Percentiles rank a stretch among this genome's conserved stretches.
Evolutionary conservation across 1,284 basidiomycete genomes (phyloP).

Genomic region (Thecaphora frezii): DNA sequence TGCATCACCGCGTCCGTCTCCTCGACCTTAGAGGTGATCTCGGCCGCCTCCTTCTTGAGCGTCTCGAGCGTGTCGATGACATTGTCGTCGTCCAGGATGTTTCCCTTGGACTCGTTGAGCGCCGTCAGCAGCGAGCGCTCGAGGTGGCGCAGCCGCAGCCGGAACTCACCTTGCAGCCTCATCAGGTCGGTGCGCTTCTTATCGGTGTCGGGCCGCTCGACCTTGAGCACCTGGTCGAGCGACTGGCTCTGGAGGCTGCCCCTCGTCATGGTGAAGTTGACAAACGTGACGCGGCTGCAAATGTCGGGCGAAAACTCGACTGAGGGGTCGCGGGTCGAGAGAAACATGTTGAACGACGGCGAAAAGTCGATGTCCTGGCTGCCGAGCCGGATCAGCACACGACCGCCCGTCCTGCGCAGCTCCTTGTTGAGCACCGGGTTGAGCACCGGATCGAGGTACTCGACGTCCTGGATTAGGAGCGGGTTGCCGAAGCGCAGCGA

Average conservation of each 20-base stretch:
- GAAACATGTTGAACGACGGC: conserved; percentile 93
- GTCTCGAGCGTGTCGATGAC: conserved; percentile 97
- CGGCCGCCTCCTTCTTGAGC: conserved; percentile 93
- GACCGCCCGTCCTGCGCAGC: conserved; percentile 81
- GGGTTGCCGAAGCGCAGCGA: conserved; percentile 99
- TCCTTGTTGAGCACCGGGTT: conserved; percentile 98
- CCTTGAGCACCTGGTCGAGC: conserved; percentile 92
- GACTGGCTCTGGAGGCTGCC: conserved; percentile 98
- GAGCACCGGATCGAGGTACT: conserved; percentile 94
- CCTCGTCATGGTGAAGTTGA: conserved; percentile 99
- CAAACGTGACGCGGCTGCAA: conserved; percentile 96
- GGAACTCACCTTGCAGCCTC: conserved; percentile 98
- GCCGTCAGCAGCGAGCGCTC: conserved; percentile 92
- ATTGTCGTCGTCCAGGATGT: conserved; percentile 98
- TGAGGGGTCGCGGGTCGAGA: conserved; percentile 93
- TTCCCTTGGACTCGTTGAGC: conserved; percentile 92
- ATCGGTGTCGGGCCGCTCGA: conserved; percentile 94
- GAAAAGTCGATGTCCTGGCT: conserved; percentile 99
- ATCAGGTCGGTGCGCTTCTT: conserved; percentile 95
- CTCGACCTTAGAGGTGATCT: conserved; percentile 94
- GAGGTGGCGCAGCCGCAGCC: conserved; percentile 83
- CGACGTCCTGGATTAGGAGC: conserved; percentile 94
- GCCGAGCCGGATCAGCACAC: conserved; percentile 95
- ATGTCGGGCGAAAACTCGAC: conserved; percentile 98
- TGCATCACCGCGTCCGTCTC: conserved; percentile 94